These are phyloP conservation scores for Meredithiella fracta DNA, from an alignment of 2,329 filamentous ascomycete genomes.

Conservation along the genomic window DNA sequence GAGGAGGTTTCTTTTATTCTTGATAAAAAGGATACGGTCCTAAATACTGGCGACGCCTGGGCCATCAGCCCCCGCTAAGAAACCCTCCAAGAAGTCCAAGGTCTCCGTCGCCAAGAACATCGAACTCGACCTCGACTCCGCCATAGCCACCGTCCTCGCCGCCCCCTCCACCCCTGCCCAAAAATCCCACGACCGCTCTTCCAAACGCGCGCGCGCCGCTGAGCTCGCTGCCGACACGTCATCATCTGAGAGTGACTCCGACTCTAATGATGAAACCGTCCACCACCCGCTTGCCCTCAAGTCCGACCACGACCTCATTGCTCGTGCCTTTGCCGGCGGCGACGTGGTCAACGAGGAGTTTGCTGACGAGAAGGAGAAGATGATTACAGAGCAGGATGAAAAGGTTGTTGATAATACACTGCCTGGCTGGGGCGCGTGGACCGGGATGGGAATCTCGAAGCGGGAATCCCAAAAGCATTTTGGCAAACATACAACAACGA, in stretches of 20 bases:
- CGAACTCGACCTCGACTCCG: constrained; percentile 8
- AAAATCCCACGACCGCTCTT: not conserved
- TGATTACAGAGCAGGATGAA: constrained; percentile 61
- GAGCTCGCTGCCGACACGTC: constrained; percentile 8
- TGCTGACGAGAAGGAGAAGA: constrained; percentile 57
- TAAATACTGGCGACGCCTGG: constrained; percentile 10
- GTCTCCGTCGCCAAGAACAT: constrained; percentile 6
- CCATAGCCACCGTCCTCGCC: constrained; percentile 11
- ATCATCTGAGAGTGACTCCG: constrained; percentile 4
- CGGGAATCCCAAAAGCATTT: constrained; percentile 48
- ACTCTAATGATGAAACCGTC: constrained; percentile 17
- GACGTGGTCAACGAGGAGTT: constrained; percentile 73
- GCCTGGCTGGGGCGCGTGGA: constrained; percentile 88
- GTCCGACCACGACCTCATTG: constrained; percentile 49
- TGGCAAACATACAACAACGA: constrained; percentile 45
- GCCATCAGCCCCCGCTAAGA: constrained; percentile 17
- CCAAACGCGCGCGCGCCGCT: not conserved
- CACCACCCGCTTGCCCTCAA: constrained; percentile 37
- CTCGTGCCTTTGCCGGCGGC: constrained; percentile 74
- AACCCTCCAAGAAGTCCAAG: constrained; percentile 20
- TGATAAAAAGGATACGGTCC: constrained; percentile 10
- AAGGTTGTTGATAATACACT: constrained; percentile 70
- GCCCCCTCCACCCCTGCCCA: not conserved
- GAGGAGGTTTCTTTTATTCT: constrained; percentile 17
- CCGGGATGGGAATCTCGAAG: constrained; percentile 64